These are phyloP conservation scores for Boeremia lycopersici DNA, from an alignment of 2,329 filamentous ascomycete species.

Conservation along the genomic window DNA sequence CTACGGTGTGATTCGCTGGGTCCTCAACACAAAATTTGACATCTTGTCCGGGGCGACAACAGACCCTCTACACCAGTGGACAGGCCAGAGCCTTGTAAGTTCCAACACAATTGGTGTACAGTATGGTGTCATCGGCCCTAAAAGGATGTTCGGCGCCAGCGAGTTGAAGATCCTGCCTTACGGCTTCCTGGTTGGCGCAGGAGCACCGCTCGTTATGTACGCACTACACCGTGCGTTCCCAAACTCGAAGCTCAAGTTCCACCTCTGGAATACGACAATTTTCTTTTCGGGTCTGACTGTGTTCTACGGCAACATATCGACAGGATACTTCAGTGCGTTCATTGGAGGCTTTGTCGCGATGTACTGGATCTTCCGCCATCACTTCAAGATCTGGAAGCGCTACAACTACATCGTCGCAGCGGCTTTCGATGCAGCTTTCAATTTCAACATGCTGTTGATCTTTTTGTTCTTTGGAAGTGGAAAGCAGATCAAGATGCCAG, in stretches of 20 bases:
- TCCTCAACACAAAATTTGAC: slow-evolving; percentile 62
- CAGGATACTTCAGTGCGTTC: slow-evolving; percentile 62
- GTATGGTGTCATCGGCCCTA: slow-evolving; percentile 64
- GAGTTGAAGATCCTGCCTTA: slow-evolving; percentile 59
- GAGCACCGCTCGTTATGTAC: slow-evolving; percentile 56
- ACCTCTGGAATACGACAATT: slow-evolving; percentile 66
- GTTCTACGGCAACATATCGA: slow-evolving; percentile 68
- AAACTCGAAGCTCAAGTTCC: slow-evolving; percentile 58
- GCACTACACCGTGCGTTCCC: slow-evolving; percentile 61
- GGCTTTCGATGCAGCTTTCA: slow-evolving; percentile 67
- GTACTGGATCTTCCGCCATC: slow-evolving; percentile 62
- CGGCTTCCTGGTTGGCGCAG: slow-evolving; percentile 59
- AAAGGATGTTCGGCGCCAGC: slow-evolving; percentile 55
- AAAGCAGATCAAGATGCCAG: slow-evolving; percentile 64
- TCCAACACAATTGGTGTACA: slow-evolving; percentile 63
- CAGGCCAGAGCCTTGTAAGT: slow-evolving; percentile 59
- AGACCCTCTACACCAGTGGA: slow-evolving; percentile 67
- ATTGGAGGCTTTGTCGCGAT: slow-evolving; percentile 67
- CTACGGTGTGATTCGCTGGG: slow-evolving; percentile 66
- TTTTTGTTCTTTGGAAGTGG: slow-evolving; percentile 65
- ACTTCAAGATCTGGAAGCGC: slow-evolving; percentile 63
- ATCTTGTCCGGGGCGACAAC: slow-evolving; percentile 58
- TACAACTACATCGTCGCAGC: slow-evolving; percentile 68
- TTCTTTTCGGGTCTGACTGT: slow-evolving; percentile 62
- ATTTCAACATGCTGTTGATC: slow-evolving; percentile 66